phyloP scores from a whole-genome alignment of 805 yeast species.

The Hemisphaericaspora nanyangensis region DNA sequence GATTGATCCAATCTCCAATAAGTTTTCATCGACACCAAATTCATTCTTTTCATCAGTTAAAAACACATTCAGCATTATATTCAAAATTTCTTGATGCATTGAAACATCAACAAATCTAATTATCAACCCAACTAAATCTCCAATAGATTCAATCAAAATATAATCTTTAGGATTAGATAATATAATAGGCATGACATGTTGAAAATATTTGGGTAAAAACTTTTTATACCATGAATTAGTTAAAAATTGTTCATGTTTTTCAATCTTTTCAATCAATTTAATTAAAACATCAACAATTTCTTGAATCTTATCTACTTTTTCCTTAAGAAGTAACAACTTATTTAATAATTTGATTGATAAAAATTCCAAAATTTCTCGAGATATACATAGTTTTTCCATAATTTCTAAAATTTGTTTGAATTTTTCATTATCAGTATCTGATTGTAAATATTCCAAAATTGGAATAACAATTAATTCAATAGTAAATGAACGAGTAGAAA shows the following conservation, averaged over 20 bases:
- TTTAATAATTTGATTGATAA: slow-evolving; percentile 17
- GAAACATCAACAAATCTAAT: slow-evolving; percentile 33
- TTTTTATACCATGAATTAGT: slow-evolving; percentile 41
- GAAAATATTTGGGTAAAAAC: slow-evolving; percentile 40
- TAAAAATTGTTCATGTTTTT: slow-evolving; percentile 28
- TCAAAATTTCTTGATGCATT: slow-evolving; percentile 45
- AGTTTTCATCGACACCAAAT: slow-evolving; percentile 9
- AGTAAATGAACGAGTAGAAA: background rate
- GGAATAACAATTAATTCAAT: slow-evolving; percentile 17
- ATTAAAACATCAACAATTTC: slow-evolving; percentile 20
- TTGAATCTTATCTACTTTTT: slow-evolving; percentile 2
- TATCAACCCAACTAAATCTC: slow-evolving; percentile 40
- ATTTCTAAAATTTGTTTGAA: slow-evolving; percentile 16
- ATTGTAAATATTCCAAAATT: slow-evolving; percentile 23
- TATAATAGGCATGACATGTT: slow-evolving; percentile 1
- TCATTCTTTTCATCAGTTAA: slow-evolving; percentile 13
- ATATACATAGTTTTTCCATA: slow-evolving; percentile 32
- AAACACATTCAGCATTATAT: slow-evolving; percentile 36
- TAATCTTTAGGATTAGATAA: slow-evolving; percentile 11
- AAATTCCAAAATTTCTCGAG: slow-evolving; percentile 41
- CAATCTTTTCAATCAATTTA: slow-evolving; percentile 25
- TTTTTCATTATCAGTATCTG: slow-evolving; percentile 14
- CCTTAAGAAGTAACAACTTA: background rate
- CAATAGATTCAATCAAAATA: slow-evolving; percentile 32
- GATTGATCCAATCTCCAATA: slow-evolving; percentile 20